Evolutionary conservation across 371 early-diverging fungal species (phyloP).

Genomic region (Batkoa obscura): DNA sequence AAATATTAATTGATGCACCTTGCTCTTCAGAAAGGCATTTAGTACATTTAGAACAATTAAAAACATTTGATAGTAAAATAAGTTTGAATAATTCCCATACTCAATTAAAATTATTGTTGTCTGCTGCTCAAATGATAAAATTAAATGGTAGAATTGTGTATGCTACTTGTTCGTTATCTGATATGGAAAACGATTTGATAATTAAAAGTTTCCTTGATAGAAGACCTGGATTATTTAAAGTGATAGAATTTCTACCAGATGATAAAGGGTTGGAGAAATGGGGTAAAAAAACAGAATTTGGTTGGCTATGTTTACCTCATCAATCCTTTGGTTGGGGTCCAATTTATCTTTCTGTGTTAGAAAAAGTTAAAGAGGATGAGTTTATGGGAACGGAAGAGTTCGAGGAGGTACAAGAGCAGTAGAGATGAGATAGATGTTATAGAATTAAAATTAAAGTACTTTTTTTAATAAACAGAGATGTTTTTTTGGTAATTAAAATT

Average conservation of each 20-base stretch:
- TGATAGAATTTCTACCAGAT: conserved; percentile 14
- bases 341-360: conserved; percentile 26
- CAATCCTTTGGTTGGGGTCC: conserved; percentile 32
- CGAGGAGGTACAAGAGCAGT: too few relatives aligned
- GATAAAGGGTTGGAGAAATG: conserved; percentile 13
- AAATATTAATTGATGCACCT: conserved; percentile 57
- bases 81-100: conserved; percentile 25
- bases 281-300: conserved; percentile 32
- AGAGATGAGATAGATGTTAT: too few relatives aligned
- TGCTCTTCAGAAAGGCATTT: conserved; percentile 57
- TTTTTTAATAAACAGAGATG: too few relatives aligned
- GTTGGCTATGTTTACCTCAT: conserved; percentile 38
- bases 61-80: conserved; percentile 22
- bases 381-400: too few relatives aligned
- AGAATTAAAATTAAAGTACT: too few relatives aligned
- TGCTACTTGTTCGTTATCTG: conserved; percentile 48
- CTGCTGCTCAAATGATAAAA: conserved; percentile 33
- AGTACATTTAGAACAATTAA: conserved; percentile 19
- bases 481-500: too few relatives aligned
- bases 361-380: neutral
- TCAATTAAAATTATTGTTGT: conserved; percentile 32
- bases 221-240: conserved; percentile 10
- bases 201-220: conserved; percentile 23
- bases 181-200: conserved; percentile 49
- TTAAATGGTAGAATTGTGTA: conserved; percentile 43